Evolutionary conservation across 108 stramenopile genomes (phyloP).

Genomic region (Skeletonema costatum): DNA sequence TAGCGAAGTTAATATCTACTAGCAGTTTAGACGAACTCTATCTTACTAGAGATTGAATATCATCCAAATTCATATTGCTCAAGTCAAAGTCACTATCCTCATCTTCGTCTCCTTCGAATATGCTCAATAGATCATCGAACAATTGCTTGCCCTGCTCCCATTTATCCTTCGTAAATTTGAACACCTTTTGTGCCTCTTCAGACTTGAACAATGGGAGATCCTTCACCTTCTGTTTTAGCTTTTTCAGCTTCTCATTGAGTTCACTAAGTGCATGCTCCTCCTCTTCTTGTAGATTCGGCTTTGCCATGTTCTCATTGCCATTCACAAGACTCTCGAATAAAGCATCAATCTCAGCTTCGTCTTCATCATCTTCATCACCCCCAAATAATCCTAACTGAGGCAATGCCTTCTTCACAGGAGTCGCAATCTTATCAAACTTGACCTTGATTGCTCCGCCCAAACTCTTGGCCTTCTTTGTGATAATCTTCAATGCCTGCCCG

Average conservation of each 20-base stretch:
- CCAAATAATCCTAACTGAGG: conserved; percentile 13
- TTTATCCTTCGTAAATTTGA: conserved; percentile 33
- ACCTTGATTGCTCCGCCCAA: conserved; percentile 18
- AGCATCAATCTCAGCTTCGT: not conserved
- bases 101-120: conserved; percentile 28
- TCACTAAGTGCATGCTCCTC: not conserved
- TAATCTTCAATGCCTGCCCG: conserved; percentile 66
- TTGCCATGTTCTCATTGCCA: not conserved
- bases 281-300: not conserved
- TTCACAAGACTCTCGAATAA: not conserved
- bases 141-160: conserved; percentile 32
- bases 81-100: conserved; percentile 36
- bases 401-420: conserved; percentile 24
- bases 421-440: conserved; percentile 21
- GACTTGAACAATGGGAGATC: conserved; percentile 33
- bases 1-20: too few species aligned
- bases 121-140: conserved; percentile 26
- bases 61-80: conserved; percentile 16
- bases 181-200: conserved; percentile 20
- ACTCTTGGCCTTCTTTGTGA: conserved; percentile 49
- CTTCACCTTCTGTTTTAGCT: not conserved
- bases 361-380: conserved; percentile 3
- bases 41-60: conserved; percentile 4
- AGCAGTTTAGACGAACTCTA: not conserved
- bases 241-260: not conserved